Evolutionary conservation across 352 stramenopile genomes (phyloP).

Genomic region (Globisporangium carolinianum): DNA sequence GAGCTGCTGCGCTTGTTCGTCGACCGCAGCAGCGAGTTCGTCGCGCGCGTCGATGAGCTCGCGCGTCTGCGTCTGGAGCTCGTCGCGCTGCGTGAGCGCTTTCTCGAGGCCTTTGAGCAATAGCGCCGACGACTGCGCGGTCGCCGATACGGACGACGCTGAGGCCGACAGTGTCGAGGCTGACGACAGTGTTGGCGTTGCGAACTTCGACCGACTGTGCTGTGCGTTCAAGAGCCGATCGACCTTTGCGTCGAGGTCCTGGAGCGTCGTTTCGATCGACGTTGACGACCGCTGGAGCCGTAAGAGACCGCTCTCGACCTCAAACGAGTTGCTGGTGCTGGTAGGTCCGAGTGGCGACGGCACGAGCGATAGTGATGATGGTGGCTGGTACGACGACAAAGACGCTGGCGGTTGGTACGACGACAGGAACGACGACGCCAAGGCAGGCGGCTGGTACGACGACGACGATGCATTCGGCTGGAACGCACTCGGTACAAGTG

Average conservation of each 20-base stretch:
- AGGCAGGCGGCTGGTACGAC: not conserved
- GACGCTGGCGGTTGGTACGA: conserved; percentile 7
- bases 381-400: conserved; percentile 1
- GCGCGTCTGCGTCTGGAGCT: conserved; percentile 43
- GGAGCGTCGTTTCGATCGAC: conserved; percentile 66
- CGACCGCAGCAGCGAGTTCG: conserved; percentile 48
- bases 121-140: conserved; percentile 15
- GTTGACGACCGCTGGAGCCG: conserved; percentile 69
- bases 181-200: not conserved
- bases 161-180: conserved; percentile 9
- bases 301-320: conserved; percentile 61
- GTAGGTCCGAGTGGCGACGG: conserved; percentile 23
- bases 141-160: conserved; percentile 15
- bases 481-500: conserved; percentile 1
- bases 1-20: conserved; percentile 50
- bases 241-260: conserved; percentile 77
- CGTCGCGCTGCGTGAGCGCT: conserved; percentile 54
- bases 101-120: conserved; percentile 76
- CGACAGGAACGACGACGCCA: not conserved
- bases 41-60: conserved; percentile 31
- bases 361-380: conserved; percentile 12
- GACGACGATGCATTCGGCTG: not conserved
- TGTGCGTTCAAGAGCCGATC: conserved; percentile 65
- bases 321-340: conserved; percentile 13
- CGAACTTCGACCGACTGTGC: conserved; percentile 15